A percentile compares a stretch with the other conserved stretches of the same genome.
These are phyloP conservation scores for Volvariella surrecta DNA, from an alignment of 1,284 basidiomycete species.

Conservation along the genomic window DNA sequence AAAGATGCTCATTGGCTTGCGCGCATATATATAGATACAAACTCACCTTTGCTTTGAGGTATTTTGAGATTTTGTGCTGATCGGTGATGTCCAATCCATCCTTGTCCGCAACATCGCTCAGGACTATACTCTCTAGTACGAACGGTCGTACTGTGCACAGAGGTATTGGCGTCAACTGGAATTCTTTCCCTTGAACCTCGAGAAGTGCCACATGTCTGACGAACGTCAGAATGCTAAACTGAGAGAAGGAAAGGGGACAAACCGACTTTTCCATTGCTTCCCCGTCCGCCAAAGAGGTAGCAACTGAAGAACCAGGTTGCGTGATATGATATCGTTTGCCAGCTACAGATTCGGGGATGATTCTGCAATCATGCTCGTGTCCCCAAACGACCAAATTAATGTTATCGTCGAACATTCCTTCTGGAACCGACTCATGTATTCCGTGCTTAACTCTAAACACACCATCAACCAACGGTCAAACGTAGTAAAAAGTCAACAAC, in stretches of 20 bases:
- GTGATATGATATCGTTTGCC: constrained; percentile 89
- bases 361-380: constrained; percentile 97
- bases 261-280: constrained; percentile 90
- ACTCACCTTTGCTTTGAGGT: constrained; percentile 60
- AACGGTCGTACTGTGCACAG: constrained; percentile 93
- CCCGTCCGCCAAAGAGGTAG: constrained; percentile 87
- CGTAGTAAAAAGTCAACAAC: constrained; percentile 15
- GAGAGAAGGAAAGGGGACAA: constrained; percentile 16
- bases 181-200: constrained; percentile 81
- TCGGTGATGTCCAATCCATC: constrained; percentile 71
- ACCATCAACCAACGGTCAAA: constrained; percentile 19
- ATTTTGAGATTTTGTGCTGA: constrained; percentile 77
- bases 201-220: constrained; percentile 81
- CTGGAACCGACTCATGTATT: constrained; percentile 88
- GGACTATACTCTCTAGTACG: constrained; percentile 78
- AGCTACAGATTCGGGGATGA: constrained; percentile 83
- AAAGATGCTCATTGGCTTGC: not conserved
- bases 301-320: constrained; percentile 94
- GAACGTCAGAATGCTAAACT: constrained; percentile 6
- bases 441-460: constrained; percentile 67
- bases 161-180: constrained; percentile 77
- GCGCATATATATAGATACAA: not conserved
- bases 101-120: constrained; percentile 71
- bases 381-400: constrained; percentile 96
- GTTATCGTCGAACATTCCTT: constrained; percentile 95